phyloP scores from a whole-genome alignment of 78 protist species.

The Emiliania huxleyi region DNA sequence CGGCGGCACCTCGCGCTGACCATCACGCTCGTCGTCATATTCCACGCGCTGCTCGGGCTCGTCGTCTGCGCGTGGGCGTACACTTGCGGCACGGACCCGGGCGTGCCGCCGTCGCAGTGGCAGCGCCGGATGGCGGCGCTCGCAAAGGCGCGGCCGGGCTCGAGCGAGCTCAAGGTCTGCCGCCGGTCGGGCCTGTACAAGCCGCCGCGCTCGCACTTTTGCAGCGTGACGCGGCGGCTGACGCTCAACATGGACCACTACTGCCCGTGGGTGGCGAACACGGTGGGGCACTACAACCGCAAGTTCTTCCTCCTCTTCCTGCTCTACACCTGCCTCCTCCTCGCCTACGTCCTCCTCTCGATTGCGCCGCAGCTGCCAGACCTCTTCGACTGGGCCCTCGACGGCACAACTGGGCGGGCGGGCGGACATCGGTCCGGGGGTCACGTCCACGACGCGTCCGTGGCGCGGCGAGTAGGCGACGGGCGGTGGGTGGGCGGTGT shows the following conservation, averaged over 20 bases:
- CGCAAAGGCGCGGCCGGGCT: no score
- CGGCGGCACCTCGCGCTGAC: neutral
- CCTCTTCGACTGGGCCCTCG: neutral
- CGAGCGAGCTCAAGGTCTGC: no score
- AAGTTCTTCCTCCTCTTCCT: constrained; percentile 35
- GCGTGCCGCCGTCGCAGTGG: neutral
- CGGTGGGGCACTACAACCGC: constrained; percentile 26
- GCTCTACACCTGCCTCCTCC: neutral
- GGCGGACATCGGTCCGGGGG: neutral
- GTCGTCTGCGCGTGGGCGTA: neutral
- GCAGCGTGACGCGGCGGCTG: neutral
- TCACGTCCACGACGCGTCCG: no score
- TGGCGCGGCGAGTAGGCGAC: no score
- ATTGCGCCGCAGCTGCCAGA: neutral
- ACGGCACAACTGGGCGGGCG: neutral
- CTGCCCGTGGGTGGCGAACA: constrained; percentile 36
- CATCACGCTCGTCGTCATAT: neutral
- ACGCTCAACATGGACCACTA: constrained; percentile 43
- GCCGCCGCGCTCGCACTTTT: constrained; percentile 41
- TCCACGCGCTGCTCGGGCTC: neutral
- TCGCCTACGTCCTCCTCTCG: neutral
- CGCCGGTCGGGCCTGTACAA: neutral
- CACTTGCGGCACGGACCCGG: neutral
- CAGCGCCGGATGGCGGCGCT: neutral
- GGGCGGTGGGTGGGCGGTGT: no score